Percentiles rank a stretch among this genome's conserved stretches.
These are phyloP conservation scores for Phylloporus sp. DNA, from an alignment of 768 basidiomycete species.

Conservation along the genomic window DNA sequence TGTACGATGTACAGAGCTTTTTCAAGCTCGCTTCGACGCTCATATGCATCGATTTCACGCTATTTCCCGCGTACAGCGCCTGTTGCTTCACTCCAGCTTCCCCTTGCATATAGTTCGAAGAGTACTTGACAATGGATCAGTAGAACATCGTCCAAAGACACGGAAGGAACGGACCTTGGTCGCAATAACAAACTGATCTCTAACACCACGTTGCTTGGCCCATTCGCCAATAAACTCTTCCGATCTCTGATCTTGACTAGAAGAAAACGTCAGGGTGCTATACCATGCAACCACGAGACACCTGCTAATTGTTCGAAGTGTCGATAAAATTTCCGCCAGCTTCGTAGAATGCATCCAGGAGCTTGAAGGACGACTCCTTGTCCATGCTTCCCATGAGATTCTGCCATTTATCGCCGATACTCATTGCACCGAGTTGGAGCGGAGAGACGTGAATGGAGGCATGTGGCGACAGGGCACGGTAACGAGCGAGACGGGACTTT, in stretches of 20 bases:
- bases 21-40: conserved; percentile 35
- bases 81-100: conserved; percentile 17
- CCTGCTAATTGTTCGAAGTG: conserved; percentile 43
- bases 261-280: neutral
- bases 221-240: conserved; percentile 52
- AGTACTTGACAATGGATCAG: conserved; percentile 13
- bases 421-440: conserved; percentile 43
- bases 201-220: conserved; percentile 38
- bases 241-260: conserved; percentile 49
- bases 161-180: conserved; percentile 34
- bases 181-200: conserved; percentile 46
- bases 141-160: neutral
- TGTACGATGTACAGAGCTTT: conserved; percentile 55
- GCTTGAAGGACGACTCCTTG: conserved; percentile 40
- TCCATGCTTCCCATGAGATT: conserved; percentile 34
- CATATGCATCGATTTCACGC: conserved; percentile 31
- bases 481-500: conserved; percentile 28
- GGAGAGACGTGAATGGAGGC: conserved; percentile 47
- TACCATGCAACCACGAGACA: neutral
- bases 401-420: conserved; percentile 39
- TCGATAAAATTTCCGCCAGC: conserved; percentile 49
- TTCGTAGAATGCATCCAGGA: conserved; percentile 42
- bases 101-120: conserved; percentile 16
- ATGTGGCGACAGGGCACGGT: conserved; percentile 35
- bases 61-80: conserved; percentile 35